Evolutionary conservation across 2,329 filamentous ascomycete genomes (phyloP), one percentile per base, ranked within the genome.

Genomic region (Paraconiothyrium brasiliense): DNA sequence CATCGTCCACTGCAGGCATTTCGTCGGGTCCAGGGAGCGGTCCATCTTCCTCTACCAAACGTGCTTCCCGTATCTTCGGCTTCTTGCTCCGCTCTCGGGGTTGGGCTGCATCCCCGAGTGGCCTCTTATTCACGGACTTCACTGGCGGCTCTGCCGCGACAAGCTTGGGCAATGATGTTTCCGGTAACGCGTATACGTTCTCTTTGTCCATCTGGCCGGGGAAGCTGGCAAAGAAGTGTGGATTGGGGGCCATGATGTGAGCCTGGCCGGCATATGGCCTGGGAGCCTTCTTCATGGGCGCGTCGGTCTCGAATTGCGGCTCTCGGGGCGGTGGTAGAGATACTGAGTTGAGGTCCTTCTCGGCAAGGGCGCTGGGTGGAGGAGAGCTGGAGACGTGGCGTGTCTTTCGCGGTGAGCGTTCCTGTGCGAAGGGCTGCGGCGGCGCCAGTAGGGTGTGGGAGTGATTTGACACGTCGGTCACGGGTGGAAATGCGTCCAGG

Each of bases 1-100:
- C 93, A 74, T 98, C 95, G 60, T 90, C 83, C 35, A 97, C 88
- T 5, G 84, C 79, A 5, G 93, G 92, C 82, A 97, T 95, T n/a
- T 93, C 90, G 65, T 91, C 87, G 52, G 90, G 89, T 51, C 90
- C 84, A 4, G 93, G 92, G 4, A 94, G 80, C 27, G 84, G 79
- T 34, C 79, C 77, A 60, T 84, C 80, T 35, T 78, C 75, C 50
- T 75, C 72, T n/a, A 70, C 64, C 50, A 62, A 39, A 58, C 67
- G 78, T 64, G 88, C 86, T 56, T 90, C 88, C 44, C 69, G 71
- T 73, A 83, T 72, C 75, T 89, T 92, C 50, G 83, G 78, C 80
- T 90, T 93, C 83, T 96, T 97, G 51, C 79, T 75, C 0, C 90
- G 84, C 70, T 94, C 91, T 70, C 89, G 89, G 68, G 92, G 87